Evolutionary conservation across 1,139 yeast genomes (phyloP), one percentile per base, ranked within the genome.

Genomic region (Diutina catenulata): DNA sequence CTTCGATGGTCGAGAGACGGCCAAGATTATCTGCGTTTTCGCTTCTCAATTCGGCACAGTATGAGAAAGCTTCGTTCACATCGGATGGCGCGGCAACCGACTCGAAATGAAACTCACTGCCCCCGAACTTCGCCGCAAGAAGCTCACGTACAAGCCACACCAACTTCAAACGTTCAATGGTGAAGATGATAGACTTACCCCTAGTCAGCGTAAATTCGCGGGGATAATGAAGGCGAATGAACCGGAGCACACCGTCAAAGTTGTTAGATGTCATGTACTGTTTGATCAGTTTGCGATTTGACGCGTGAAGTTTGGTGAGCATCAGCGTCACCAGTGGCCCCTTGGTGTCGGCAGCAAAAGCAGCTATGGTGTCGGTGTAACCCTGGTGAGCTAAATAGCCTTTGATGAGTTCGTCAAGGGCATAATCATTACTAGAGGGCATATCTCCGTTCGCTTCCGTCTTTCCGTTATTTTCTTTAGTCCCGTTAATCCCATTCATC

Each of bases 371-470:
- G 36, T 79, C 79, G 39, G 73, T 63, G 49, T 74, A 78, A 0
- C 95, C 95, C 47, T 78, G 76, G 47, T 82, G 81, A 27, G 74
- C 68, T 40, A 87, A 70, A 53, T 84, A 86, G 5, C 79, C 77
- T 41, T 74, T 65, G 3, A 87, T 76, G 45, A 84, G 60, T 18
- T 67, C 57, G 48, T 79, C 76, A 13, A 31, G 24, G 4, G n/a
- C n/a, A n/a, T n/a, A n/a, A n/a, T n/a, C n/a, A n/a, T n/a, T n/a
- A n/a, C n/a, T n/a, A n/a, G n/a, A n/a, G n/a, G n/a, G n/a, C n/a
- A n/a, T n/a, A n/a, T n/a, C n/a, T n/a, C n/a, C n/a, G n/a, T n/a
- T n/a, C n/a, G n/a, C n/a, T n/a, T n/a, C n/a, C n/a, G n/a, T n/a
- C n/a, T n/a, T n/a, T n/a, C n/a, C n/a, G n/a, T n/a, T n/a, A n/a